Percentiles rank a stretch among this genome's conserved stretches.
phyloP scores from a whole-genome alignment of 2,329 filamentous ascomycete genomes.

The Nigrograna mackinnonii region DNA sequence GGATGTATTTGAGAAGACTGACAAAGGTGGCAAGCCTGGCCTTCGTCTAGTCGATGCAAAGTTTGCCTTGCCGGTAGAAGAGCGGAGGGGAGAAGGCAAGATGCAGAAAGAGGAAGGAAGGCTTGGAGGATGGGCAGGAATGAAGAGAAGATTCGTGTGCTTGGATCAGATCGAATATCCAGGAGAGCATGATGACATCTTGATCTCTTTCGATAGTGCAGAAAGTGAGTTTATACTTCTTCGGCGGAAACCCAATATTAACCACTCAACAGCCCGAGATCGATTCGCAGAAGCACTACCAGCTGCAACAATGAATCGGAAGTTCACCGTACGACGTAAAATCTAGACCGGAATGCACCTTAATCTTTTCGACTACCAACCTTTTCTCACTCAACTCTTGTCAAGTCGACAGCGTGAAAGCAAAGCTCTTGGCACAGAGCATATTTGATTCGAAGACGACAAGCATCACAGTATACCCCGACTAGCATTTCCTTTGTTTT shows the following conservation, averaged over 20 bases:
- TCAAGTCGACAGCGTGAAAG: too few relatives aligned
- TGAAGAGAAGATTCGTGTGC: constrained; percentile 76
- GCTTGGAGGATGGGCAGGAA: constrained; percentile 53
- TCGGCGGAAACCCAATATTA: constrained; percentile 14
- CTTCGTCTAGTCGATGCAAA: constrained; percentile 87
- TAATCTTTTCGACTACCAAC: too few relatives aligned
- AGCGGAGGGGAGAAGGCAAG: constrained; percentile 53
- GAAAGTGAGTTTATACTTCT: constrained; percentile 60
- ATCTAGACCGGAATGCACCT: too few relatives aligned
- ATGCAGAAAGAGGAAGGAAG: constrained; percentile 51
- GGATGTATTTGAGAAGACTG: constrained; percentile 73
- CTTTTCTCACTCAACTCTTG: too few relatives aligned
- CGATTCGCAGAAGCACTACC: constrained; percentile 50
- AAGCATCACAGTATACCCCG: too few relatives aligned
- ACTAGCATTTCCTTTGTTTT: too few relatives aligned
- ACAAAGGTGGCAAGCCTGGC: constrained; percentile 62
- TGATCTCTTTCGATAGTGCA: constrained; percentile 80
- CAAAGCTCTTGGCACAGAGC: too few relatives aligned
- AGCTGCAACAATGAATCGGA: constrained; percentile 43
- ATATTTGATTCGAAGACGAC: too few relatives aligned
- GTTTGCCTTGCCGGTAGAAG: constrained; percentile 74
- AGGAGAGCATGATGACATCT: constrained; percentile 90
- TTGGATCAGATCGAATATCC: constrained; percentile 87
- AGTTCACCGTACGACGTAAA: constrained; percentile 48
- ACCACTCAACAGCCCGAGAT: constrained; percentile 46